Evolutionary conservation across 179 eudicot species (phyloP), one percentile per base, ranked within the genome.

Genomic region (Beta lomatogona): DNA sequence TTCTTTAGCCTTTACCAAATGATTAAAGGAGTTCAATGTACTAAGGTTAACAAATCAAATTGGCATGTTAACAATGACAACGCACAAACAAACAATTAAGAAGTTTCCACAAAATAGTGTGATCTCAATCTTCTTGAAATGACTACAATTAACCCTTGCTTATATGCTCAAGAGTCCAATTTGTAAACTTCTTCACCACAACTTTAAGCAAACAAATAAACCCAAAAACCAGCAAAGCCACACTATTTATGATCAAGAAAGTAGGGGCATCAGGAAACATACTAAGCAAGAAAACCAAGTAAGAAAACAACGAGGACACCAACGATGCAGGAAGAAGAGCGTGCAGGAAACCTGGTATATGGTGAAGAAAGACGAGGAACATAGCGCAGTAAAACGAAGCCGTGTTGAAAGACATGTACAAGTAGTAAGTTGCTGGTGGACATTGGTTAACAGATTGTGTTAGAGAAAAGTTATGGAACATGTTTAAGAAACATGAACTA

Each of bases 311-410:
- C 16, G 53, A 72, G 15, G 53, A 72, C 5, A 72, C 59, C 12
- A 72, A 21, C 22, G 76, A 72, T 3, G 58, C 76, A 21, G 76
- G 76, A 72, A 72, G 76, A n/a, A 72, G 22, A 18, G 76, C 53
- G 22, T 72, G 76, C 14, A 50, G 76, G 16, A 72, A 72, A 11
- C 71, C 71, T 13, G 80, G 80, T 14, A 77, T 50, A 10, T 64
- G 80, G 45, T 19, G 60, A 41, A 63, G 80, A 21, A 77, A 77
- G 72, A 77, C 66, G 46, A 77, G 57, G 46, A 25, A 77, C 50
- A 64, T 54, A 5, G 79, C 53, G 60, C 79, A 76, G 9, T 41
- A 76, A 44, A 76, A 48, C 25, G 46, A 41, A 3, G 80, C 80
- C 6, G 31, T 64, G 48, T 77, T 77, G 59, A 77, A 77, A 8